Base-by-base conservation (phyloP, 768 basidiomycete genomes). In the Boletus bicolor region DNA sequence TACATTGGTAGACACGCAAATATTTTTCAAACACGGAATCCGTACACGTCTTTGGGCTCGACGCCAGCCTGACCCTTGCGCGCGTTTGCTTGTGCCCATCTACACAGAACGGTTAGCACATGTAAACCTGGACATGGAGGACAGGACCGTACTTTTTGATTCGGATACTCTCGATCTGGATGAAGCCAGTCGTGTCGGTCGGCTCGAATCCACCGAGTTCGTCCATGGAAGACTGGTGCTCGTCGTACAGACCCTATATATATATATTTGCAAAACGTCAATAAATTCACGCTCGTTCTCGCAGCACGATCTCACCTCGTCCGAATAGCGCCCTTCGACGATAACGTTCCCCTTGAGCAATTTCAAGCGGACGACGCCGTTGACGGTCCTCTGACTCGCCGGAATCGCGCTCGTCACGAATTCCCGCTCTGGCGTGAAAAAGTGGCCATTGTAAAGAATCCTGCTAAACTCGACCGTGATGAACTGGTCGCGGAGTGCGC, bases 401-500 rank as follows among this genome's bases (percentile, higher is more conserved):
- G 94, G 93, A 68, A 98, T 93, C 52, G 90, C 83, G 66, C 87
- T 85, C 43, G 87, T 88, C 67, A 98, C 77, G 68, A 98, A 98
- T 75, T 98, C 97, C 61, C 96, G 83, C 76, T 98, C 97, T 44
- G 97, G 95, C n/a, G 94, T 96, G 82, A 98, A 99, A 85, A 93
- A 98, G 77, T 96, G 93, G 37, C 96, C 97, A 69, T 98, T 98
- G 81, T 99, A 98, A 46, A 99, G 77, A 67, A 99, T 95, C 63
- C 87, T 79, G 72, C 91, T 86, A 53, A 98, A 79, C 70, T 89
- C 88, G 65, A 91, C 79, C 24, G 97, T 98, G 64, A 97, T 80
- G 75, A 98, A 99, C 69, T 93, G 89, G 73, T 99, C 97, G 35
- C 97, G 82, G 53, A 98, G 78, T 21, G 91, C 87, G 53, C 97